Base-by-base conservation (phyloP, 768 basidiomycete genomes). In the Lentinus brumalis region DNA sequence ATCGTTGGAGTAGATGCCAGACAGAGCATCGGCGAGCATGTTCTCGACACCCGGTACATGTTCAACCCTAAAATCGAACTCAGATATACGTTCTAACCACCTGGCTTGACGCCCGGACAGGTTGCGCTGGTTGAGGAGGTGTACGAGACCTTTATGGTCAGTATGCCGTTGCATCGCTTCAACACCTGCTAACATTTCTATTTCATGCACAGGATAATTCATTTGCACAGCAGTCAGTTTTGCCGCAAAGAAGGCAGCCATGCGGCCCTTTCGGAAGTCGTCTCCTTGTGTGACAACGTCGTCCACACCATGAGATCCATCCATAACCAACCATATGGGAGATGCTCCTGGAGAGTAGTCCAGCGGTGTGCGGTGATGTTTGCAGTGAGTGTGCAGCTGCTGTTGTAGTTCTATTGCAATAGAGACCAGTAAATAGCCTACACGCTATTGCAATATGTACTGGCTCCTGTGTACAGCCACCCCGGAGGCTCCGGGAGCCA, bases 101-200 rank as follows among this genome's bases (percentile, higher is more conserved):
- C 74, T 62, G 0, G 71, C 73, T 38, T 79, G 79, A 1, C 75
- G 59, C 0, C 69, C 68, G 0, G 75, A 76, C 15, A 79, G 41
- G 7, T 77, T 65, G 16, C 62, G 65, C 54, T 80, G 78, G 0
- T 55, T 65, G 21, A 76, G 45, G 0, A 81, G 46, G 32, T 74
- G 65, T 0, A 68, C 61, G 1, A 81, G 57, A 4, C 40, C 56
- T 32, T 55, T 44, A 40, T 67, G 66, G 39, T 67, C 64, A 0
- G 61, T 67, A 32, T 39, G 0, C 2, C 50, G 2, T 18, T 1
- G 0, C 56, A 56, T 0, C 10, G 31, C 0, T 31, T 64, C 1
- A 26, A 66, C 11, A 6, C 29, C 10, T 5, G 66, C 62, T 0
- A 66, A 42, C 26, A 61, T 31, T 40, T 67, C 60, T 4, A 39